A percentile compares a stretch with the other conserved stretches of the same genome.
Conservation (phyloP, 2,329 filamentous ascomycete genomes). For the Colletotrichum tamarilloi region DNA sequence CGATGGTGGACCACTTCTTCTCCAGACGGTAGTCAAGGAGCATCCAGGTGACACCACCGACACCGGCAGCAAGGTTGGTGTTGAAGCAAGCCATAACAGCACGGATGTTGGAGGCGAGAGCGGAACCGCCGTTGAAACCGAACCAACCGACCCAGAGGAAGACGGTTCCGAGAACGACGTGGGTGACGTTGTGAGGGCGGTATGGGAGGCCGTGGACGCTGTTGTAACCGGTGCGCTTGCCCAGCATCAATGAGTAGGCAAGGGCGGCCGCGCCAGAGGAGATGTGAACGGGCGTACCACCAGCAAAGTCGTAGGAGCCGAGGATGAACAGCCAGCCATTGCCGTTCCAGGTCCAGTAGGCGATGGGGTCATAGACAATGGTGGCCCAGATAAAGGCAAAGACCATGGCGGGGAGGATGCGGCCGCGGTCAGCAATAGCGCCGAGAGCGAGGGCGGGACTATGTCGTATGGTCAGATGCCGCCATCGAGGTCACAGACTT, state of each 20-base stretch:
- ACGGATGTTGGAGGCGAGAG: slow-evolving; percentile 83
- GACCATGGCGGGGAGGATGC: slow-evolving; percentile 69
- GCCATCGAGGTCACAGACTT: not conserved
- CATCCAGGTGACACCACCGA: slow-evolving; percentile 86
- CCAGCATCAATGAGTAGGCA: slow-evolving; percentile 79
- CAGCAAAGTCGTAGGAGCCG: slow-evolving; percentile 79
- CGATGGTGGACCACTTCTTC: slow-evolving; percentile 92
- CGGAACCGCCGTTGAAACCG: slow-evolving; percentile 92
- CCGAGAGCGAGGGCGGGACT: slow-evolving; percentile 69
- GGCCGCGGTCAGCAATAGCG: slow-evolving; percentile 70
- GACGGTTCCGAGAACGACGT: slow-evolving; percentile 78
- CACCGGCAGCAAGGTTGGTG: slow-evolving; percentile 86
- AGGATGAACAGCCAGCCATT: slow-evolving; percentile 78
- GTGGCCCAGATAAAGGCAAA: slow-evolving; percentile 80
- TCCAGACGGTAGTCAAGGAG: slow-evolving; percentile 91
- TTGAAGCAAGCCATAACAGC: slow-evolving; percentile 91
- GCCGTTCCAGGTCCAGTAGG: slow-evolving; percentile 82
- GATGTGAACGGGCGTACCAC: slow-evolving; percentile 81
- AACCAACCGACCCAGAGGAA: slow-evolving; percentile 96
- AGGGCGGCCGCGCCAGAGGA: slow-evolving; percentile 77
- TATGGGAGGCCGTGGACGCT: slow-evolving; percentile 72
- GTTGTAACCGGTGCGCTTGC: slow-evolving; percentile 73
- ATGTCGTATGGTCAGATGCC: slow-evolving; percentile 21
- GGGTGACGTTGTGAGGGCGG: slow-evolving; percentile 78
- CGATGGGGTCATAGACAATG: slow-evolving; percentile 78